These are phyloP conservation scores for Phalaenopsis aphrodite DNA, from an alignment of 106 monocot species.

Conservation along the genomic window DNA sequence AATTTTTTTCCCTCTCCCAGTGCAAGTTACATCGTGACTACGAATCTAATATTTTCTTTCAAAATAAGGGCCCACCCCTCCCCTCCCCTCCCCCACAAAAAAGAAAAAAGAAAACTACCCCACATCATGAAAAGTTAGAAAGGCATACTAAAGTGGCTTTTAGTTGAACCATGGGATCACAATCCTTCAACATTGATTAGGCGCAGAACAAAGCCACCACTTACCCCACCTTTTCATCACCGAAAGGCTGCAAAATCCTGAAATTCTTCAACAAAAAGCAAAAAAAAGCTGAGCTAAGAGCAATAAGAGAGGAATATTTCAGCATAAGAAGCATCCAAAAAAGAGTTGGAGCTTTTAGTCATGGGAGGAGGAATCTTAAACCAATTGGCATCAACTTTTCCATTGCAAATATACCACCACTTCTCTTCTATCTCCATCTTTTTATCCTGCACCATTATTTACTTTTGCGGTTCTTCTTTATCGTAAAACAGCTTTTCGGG, in stretches of 20 bases:
- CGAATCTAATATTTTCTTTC: too few species aligned
- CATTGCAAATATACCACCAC: too few species aligned
- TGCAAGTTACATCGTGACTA: too few species aligned
- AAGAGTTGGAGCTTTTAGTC: neutral
- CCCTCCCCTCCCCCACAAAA: too few species aligned
- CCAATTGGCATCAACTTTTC: neutral
- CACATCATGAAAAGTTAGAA: neutral
- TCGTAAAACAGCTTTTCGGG: neutral
- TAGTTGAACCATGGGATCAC: neutral
- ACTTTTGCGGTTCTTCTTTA: neutral
- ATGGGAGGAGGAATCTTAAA: neutral
- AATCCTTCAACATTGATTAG: neutral
- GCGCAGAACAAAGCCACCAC: too few species aligned
- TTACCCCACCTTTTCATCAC: neutral
- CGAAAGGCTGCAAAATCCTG: too few species aligned
- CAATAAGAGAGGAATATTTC: neutral
- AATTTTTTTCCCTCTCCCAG: too few species aligned
- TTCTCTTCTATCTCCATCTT: too few species aligned
- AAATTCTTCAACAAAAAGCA: neutral
- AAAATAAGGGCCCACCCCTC: too few species aligned
- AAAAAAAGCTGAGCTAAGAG: neutral
- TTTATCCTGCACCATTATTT: too few species aligned
- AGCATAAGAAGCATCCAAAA: conserved; percentile 1
- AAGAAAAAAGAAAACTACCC: too few species aligned
- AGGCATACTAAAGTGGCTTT: neutral